Conservation (phyloP, 768 basidiomycete species). For the Sarcodon aspratus region DNA sequence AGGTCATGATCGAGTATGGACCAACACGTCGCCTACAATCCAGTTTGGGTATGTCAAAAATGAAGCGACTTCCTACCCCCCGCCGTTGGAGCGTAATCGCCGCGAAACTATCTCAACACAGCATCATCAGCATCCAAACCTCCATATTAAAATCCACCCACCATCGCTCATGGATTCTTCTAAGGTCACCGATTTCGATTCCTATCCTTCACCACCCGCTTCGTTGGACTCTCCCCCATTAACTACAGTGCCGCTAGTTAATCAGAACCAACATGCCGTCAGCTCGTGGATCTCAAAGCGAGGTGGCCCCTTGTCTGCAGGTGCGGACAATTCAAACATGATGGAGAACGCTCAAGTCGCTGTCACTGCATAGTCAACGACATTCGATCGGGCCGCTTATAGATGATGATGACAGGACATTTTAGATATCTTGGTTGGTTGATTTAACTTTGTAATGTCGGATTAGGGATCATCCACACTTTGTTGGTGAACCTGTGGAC, state of each 20-base stretch:
- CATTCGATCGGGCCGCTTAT: no score
- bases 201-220: conserved; percentile 28
- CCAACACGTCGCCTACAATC: conserved; percentile 11
- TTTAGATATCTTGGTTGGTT: no score
- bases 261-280: background rate
- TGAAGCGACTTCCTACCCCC: background rate
- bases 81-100: conserved; percentile 2
- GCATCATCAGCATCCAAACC: conserved; percentile 12
- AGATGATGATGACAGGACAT: no score
- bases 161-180: conserved; percentile 7
- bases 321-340: no score
- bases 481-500: no score
- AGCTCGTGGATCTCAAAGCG: background rate
- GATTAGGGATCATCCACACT: no score
- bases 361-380: no score
- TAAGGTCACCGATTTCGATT: conserved; percentile 12
- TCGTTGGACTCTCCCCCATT: conserved; percentile 26
- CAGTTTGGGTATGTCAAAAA: background rate
- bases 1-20: conserved; percentile 7
- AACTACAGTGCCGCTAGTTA: conserved; percentile 2
- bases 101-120: conserved; percentile 11
- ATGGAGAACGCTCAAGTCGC: no score
- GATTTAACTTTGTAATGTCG: no score
- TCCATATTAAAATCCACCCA: conserved; percentile 18
- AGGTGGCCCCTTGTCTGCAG: no score